Base-by-base conservation (phyloP, 805 yeast genomes). In the Saccharomycopsis selenospora region DNA sequence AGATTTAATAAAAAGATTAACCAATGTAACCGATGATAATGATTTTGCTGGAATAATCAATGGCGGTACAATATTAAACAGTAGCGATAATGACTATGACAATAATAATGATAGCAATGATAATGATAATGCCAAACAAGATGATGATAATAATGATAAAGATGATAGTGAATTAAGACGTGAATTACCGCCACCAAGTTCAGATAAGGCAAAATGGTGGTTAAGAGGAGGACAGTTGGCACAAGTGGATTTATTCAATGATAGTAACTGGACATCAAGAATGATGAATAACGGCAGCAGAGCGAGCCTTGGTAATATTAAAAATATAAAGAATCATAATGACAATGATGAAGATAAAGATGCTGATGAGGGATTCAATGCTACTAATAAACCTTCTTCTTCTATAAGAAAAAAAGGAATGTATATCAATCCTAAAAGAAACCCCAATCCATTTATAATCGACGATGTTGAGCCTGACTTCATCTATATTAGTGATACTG, bases 171-270 rank as follows among this genome's bases (percentile, higher is more conserved):
- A 59, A 18, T 50, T 59, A 33, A 63, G 61, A 3, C 65, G 58
- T 48, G 75, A 74, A 5, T 69, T 90, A 46, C 96, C 97, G 3
- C 86, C 96, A 1, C 99, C 99, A 13, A 83, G 95, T 50, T 77
- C 93, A 0, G 95, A 86, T 48, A 65, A 70, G 11, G 68, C 73
- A 20, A 86, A 87, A 63, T 93, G 99, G 99, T 93, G 99, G 99
- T 71, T 87, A 14, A 82, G 83, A 11, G 82, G 81, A 8, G 91
- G 93, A 0, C 72, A 74, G 50, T 75, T 81, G 10, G 89, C 90
- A 2, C 87, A 82, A 59, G 83, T 91, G 2, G 61, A 61, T 6
- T 70, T 85, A 17, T 64, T 65, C 43, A 57, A 66, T 4, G 38
- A 33, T 14, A 10, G 18, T 10, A 7, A 33, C 17, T 33, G 38